Evolutionary conservation across 495 filamentous ascomycete species (phyloP).

Genomic region (Stereocaulon alpinum): DNA sequence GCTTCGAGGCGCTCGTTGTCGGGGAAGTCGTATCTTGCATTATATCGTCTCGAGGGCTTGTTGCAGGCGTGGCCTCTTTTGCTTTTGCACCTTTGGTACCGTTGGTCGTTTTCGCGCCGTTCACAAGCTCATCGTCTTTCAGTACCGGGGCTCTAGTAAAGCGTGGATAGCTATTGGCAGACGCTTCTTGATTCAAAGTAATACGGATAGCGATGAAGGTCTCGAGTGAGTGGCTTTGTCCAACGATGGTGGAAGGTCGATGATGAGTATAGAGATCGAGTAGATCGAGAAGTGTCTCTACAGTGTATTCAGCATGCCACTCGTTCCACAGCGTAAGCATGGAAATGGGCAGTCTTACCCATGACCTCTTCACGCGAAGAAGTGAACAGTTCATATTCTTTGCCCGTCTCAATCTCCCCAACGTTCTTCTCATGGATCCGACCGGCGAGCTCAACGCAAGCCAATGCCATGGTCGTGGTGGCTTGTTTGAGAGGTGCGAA

Average conservation of each 20-base stretch:
- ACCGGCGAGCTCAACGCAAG: slow-evolving; percentile 69
- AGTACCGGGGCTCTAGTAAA: slow-evolving; percentile 29
- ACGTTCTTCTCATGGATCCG: slow-evolving; percentile 47
- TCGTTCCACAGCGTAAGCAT: too few species aligned
- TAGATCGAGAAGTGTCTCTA: slow-evolving; percentile 75
- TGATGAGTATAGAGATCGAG: slow-evolving; percentile 84
- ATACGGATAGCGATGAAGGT: slow-evolving; percentile 77
- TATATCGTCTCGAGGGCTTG: slow-evolving; percentile 17
- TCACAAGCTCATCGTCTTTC: slow-evolving; percentile 3
- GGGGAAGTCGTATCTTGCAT: slow-evolving; percentile 25
- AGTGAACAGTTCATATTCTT: slow-evolving; percentile 44
- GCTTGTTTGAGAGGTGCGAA: slow-evolving; percentile 84
- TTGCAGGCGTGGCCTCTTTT: slow-evolving; percentile 5
- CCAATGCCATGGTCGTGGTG: slow-evolving; percentile 65
- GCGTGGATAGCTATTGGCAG: slow-evolving; percentile 42
- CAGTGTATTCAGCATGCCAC: background rate
- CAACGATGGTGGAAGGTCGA: slow-evolving; percentile 58
- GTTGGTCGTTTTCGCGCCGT: slow-evolving; percentile 18
- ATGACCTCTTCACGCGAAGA: slow-evolving; percentile 61
- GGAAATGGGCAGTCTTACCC: slow-evolving; percentile 29
- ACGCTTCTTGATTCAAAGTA: slow-evolving; percentile 65
- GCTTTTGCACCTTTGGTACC: slow-evolving; percentile 13
- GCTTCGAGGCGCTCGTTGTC: slow-evolving; percentile 37
- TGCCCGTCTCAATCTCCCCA: slow-evolving; percentile 35
- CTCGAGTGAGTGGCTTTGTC: slow-evolving; percentile 56